Evolutionary conservation across 768 basidiomycete genomes (phyloP), one percentile per base, ranked within the genome.

Genomic region (Suillus clintonianus): DNA sequence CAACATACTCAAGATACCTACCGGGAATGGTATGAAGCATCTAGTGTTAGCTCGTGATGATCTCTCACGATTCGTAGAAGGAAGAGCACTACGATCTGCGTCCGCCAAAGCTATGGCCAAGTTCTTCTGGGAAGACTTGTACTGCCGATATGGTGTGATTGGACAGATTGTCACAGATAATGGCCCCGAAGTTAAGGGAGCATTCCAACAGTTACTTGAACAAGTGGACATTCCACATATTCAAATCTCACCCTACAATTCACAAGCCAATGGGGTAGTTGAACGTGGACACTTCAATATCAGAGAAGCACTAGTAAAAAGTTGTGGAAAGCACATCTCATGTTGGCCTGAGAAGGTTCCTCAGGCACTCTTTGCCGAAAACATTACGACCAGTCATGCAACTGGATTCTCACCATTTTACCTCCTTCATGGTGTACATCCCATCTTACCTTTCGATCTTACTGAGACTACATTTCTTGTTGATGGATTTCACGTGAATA

Each of bases 261-360:
- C 72, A 1, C 69, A 71, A 57, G 78, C 71, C 4, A 79, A 79
- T 57, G 76, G 79, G 37, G 69, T 79, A 19, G 76, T 80, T 0
- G 77, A 81, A 70, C 60, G 71, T 15, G 68, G 73, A 14, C 79
- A 80, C 37, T 72, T 62, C 17, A 70, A 56, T 2, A 63, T 79
- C 10, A 43, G 79, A 13, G 76, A 79, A 62, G 74, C 73, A 0
- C 41, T 79, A 10, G 59, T 79, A 1, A 76, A 76, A 41, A 30
- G 70, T 1, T 74, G 71, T 54, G 42, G 67, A 1, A 67, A 68
- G 9, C 56, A 70, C 2, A 51, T 65, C 0, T 41, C 27, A 0
- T 41, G 60, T 15, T 77, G 76, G 76, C 71, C 72, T 7, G 54
- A 64, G 0, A 57, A 62, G 32, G n/a, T 71, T 0, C 72, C 67